Conservation (phyloP, 129 eudicot species). For the Flaveria sonorensis region DNA sequence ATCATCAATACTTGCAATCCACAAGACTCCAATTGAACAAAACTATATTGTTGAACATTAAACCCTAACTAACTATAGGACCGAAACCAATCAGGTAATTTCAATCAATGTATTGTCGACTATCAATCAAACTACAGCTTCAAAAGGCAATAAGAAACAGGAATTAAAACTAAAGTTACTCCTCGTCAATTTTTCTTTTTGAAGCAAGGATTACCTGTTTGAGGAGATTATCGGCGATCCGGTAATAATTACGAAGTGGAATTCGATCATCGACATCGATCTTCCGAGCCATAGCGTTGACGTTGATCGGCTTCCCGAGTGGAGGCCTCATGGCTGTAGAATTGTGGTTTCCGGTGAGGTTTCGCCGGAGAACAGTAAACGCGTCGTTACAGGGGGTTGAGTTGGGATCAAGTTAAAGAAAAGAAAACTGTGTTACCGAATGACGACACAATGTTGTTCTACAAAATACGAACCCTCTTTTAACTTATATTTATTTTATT, state of each 20-base stretch:
- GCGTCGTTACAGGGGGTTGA: constrained; percentile 6
- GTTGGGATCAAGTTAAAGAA: constrained; percentile 19
- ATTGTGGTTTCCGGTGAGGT: constrained; percentile 21
- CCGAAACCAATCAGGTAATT: constrained; percentile 8
- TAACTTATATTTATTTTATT: too few species aligned
- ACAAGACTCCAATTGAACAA: constrained; percentile 1
- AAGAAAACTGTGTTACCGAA: not conserved
- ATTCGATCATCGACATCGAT: constrained; percentile 84
- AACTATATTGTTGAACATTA: not conserved
- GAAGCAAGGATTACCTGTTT: constrained; percentile 54
- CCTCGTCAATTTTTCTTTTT: not conserved
- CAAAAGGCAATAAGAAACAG: constrained; percentile 2
- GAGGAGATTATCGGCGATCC: constrained; percentile 92
- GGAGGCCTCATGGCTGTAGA: constrained; percentile 61
- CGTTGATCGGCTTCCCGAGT: constrained; percentile 46
- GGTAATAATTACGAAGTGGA: constrained; percentile 84
- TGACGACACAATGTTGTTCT: constrained; percentile 29
- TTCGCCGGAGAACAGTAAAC: constrained; percentile 25
- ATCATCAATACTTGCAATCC: not conserved
- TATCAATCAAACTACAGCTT: not conserved
- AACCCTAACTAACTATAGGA: constrained; percentile 33
- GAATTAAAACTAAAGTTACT: constrained; percentile 2
- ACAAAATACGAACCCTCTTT: not conserved
- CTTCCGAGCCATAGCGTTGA: constrained; percentile 64
- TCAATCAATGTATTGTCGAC: constrained; percentile 21